Evolutionary conservation across 2,329 filamentous ascomycete species (phyloP).

Genomic region (Ophiostoma montium): DNA sequence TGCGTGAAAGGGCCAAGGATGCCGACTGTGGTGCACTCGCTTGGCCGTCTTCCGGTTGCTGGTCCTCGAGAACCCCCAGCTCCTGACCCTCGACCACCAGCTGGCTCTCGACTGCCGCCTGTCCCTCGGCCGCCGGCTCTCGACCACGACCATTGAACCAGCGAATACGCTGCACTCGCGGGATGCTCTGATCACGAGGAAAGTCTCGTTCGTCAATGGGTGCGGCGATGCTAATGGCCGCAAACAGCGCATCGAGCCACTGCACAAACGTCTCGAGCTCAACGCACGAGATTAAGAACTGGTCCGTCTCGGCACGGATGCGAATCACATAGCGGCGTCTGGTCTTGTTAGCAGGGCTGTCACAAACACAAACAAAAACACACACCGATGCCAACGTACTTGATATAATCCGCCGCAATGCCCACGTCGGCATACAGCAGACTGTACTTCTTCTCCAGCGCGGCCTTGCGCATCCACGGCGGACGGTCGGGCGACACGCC

Average conservation of each 20-base stretch:
- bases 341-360: constrained; percentile 7
- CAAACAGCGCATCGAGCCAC: constrained; percentile 55
- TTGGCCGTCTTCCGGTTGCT: constrained; percentile 4
- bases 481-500: constrained; percentile 35
- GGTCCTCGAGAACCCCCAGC: too few relatives aligned
- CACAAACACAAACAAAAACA: not conserved
- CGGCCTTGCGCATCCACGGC: constrained; percentile 36
- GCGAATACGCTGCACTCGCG: constrained; percentile 38
- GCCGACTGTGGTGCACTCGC: constrained; percentile 1
- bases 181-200: constrained; percentile 47
- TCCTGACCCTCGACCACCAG: constrained; percentile 3
- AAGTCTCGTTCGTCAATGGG: constrained; percentile 58
- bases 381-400: constrained; percentile 31
- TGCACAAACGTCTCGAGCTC: constrained; percentile 51
- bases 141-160: constrained; percentile 29
- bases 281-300: constrained; percentile 54
- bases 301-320: constrained; percentile 58
- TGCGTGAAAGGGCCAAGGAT: constrained; percentile 1
- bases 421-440: constrained; percentile 63
- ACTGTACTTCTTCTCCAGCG: constrained; percentile 52
- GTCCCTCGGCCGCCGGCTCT: constrained; percentile 4
- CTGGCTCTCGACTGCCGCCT: constrained; percentile 3
- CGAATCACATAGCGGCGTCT: constrained; percentile 53
- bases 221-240: constrained; percentile 58
- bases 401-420: constrained; percentile 57